Percentiles rank a stretch among this genome's conserved stretches.
Conservation (phyloP, 129 eudicot species). For the Lactuca sativa region DNA sequence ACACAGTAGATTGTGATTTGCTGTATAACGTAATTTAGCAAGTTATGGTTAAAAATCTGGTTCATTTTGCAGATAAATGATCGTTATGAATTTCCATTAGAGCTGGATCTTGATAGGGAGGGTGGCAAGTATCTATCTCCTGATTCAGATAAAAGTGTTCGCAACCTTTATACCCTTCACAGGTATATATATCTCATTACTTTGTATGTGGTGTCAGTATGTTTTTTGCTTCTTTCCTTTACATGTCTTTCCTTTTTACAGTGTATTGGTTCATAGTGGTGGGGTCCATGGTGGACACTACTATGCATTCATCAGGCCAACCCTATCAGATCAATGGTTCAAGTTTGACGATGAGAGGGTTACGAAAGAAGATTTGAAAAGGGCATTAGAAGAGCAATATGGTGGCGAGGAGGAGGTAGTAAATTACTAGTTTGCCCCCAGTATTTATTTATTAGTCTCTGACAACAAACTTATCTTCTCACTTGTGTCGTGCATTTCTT, state of each 20-base stretch:
- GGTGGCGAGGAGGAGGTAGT: conserved; percentile 98
- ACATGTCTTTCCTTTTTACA: conserved; percentile 27
- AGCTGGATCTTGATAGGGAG: conserved; percentile 95
- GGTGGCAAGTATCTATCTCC: conserved; percentile 90
- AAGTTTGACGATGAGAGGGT: conserved; percentile 96
- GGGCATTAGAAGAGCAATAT: conserved; percentile 91
- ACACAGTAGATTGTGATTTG: conserved; percentile 5
- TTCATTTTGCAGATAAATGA: conserved; percentile 77
- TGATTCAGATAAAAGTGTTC: conserved; percentile 91
- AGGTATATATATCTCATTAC: conserved; percentile 49
- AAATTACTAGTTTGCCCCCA: conserved; percentile 8
- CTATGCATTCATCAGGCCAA: conserved; percentile 91
- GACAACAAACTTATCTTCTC: conserved; percentile 3
- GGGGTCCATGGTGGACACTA: conserved; percentile 99
- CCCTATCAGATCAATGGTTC: conserved; percentile 88
- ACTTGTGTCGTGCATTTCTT: conserved; percentile 8
- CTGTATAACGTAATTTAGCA: conserved; percentile 2
- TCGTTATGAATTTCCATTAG: conserved; percentile 88
- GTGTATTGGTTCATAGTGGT: conserved; percentile 98
- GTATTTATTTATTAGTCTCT: conserved; percentile 2
- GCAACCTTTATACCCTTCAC: conserved; percentile 93
- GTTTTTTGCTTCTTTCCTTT: conserved; percentile 15
- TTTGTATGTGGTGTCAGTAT: no score
- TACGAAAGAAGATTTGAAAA: conserved; percentile 83
- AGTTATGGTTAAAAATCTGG: background rate